Base-by-base conservation (phyloP, 179 eudicot species). In the Pouteria campechiana region DNA sequence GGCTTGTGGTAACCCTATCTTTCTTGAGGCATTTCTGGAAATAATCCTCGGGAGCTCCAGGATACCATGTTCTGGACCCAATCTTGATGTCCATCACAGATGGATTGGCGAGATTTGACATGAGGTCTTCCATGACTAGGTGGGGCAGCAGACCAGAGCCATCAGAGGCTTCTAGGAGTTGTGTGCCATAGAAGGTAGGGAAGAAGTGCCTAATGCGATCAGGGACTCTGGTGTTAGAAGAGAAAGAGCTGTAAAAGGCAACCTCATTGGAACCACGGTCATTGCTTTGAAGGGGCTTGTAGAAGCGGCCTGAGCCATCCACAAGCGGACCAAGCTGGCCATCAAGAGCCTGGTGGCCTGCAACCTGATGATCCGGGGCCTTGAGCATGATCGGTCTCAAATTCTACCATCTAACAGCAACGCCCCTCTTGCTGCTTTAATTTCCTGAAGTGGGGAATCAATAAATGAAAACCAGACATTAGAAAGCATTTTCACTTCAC, bases 271-370 rank as follows among this genome's bases (percentile, higher is more conserved):
- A 18, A 30, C 98, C 98, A 7, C 94, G 81, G 5, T 70, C 78
- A 32, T 54, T 70, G 4, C 75, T 61, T 54, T 86, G 98, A 17
- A 90, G 90, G 49, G 95, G 98, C 76, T 90, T 86, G 82, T 79
- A 90, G 37, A 90, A 90, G 23, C 58, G 61, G 5, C 98, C 97
- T 2, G 76, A 69, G 41, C 58, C 78, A 41, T 89, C 95, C 6
- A 81, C 41, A 14, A 76, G 82, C 0, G 97, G 95, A 5, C 97
- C 95, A 16, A 85, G 76, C 52, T 65, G 52, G 27, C 95, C 95
- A 24, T 54, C 33, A 27, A 27, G 27, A 21, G 93, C 95, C 45
- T 43, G 69, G 72, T 90, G 98, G 5, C 98, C 98, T 11, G 94
- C 96, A 52, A 86, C 98, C 60, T 90, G 98, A 71, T 90, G 95